Evolutionary conservation across 805 yeast species (phyloP).

Genomic region (Barnettozyma salicaria): DNA sequence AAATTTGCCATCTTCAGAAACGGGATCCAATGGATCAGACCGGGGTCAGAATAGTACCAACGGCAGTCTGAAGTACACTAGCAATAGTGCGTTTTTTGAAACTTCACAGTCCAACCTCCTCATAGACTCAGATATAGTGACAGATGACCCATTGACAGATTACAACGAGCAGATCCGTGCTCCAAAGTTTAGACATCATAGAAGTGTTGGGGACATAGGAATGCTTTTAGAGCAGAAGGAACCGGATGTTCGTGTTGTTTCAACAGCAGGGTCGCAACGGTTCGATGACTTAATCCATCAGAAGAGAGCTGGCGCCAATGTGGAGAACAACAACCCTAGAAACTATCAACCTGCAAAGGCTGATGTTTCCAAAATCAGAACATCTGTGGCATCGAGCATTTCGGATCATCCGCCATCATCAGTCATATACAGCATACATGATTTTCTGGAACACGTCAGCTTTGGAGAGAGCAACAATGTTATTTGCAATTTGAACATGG

Average conservation of each 20-base stretch:
- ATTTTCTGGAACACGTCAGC: slow-evolving; percentile 8
- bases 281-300: slow-evolving; percentile 2
- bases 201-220: slow-evolving; percentile 11
- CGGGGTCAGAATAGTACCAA: background rate
- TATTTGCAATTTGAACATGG: slow-evolving; percentile 7
- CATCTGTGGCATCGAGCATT: slow-evolving; percentile 8
- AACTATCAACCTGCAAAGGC: slow-evolving; percentile 22
- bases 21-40: background rate
- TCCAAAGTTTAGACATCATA: slow-evolving; percentile 20
- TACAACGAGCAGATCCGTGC: slow-evolving; percentile 27
- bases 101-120: background rate
- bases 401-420: background rate
- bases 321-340: too few species aligned
- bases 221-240: slow-evolving; percentile 7
- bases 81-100: slow-evolving; percentile 6
- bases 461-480: slow-evolving; percentile 2
- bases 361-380: slow-evolving; percentile 12
- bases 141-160: slow-evolving; percentile 25
- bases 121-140: slow-evolving; percentile 12
- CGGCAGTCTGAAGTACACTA: background rate
- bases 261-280: background rate
- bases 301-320: too few species aligned
- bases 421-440: slow-evolving; percentile 9
- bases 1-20: slow-evolving; percentile 16
- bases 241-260: slow-evolving; percentile 4